Evolutionary conservation across 2,329 filamentous ascomycete species (phyloP).

Genomic region (Dendryphion nanum): DNA sequence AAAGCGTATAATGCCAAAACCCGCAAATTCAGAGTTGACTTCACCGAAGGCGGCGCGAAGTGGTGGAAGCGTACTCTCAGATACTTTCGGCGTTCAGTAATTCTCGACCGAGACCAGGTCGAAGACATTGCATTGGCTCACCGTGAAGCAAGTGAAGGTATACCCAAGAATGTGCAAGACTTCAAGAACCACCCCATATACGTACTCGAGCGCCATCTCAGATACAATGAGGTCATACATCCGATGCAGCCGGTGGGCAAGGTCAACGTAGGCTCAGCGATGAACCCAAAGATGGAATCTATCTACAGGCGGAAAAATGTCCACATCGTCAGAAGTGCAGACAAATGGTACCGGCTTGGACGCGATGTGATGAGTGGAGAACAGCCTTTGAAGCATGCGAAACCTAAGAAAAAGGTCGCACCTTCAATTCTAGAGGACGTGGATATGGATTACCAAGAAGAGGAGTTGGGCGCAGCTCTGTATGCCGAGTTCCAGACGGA

Average conservation of each 20-base stretch:
- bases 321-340: conserved; percentile 70
- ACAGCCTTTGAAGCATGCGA: conserved; percentile 73
- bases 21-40: conserved; percentile 74
- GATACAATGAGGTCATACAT: conserved; percentile 76
- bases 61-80: conserved; percentile 57
- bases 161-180: conserved; percentile 82
- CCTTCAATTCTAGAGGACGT: conserved; percentile 25
- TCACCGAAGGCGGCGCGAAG: conserved; percentile 51
- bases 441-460: conserved; percentile 36
- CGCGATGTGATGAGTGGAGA: conserved; percentile 73
- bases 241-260: conserved; percentile 74
- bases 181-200: conserved; percentile 77
- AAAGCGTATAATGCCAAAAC: conserved; percentile 92
- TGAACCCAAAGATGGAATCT: conserved; percentile 63
- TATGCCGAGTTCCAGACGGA: conserved; percentile 65
- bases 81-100: conserved; percentile 37
- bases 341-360: conserved; percentile 89
- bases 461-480: conserved; percentile 51
- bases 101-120: conserved; percentile 71
- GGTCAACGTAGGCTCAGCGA: conserved; percentile 63
- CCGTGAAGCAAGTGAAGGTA: conserved; percentile 69
- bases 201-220: conserved; percentile 81
- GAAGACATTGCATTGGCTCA: conserved; percentile 75
- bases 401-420: conserved; percentile 30
- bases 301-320: conserved; percentile 85